phyloP scores from a whole-genome alignment of 331 rosid genomes.

The Cucumis variabilis region DNA sequence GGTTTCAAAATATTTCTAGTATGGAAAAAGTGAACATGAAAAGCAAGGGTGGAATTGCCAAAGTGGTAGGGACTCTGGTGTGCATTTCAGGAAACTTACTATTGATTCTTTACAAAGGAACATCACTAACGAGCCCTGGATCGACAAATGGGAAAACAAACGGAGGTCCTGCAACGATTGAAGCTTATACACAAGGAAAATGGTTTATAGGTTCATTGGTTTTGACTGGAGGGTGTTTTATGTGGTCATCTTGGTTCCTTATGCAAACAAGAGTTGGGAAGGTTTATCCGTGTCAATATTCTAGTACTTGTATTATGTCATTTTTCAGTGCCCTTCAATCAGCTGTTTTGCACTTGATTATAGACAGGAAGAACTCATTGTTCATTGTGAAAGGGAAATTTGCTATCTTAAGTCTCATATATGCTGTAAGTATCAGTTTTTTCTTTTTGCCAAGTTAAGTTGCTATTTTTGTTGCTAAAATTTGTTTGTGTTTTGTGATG shows the following conservation, averaged over 20 bases:
- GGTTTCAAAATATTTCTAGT: slow-evolving; percentile 47
- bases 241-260: slow-evolving; percentile 96
- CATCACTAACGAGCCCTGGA: slow-evolving; percentile 49
- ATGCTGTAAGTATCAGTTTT: slow-evolving; percentile 64
- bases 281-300: slow-evolving; percentile 70
- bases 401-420: slow-evolving; percentile 58
- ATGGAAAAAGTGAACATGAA: slow-evolving; percentile 71
- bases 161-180: slow-evolving; percentile 4
- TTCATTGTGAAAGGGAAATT: slow-evolving; percentile 70
- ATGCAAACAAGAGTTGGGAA: slow-evolving; percentile 74
- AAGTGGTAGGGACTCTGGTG: slow-evolving; percentile 62
- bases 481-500: not conserved
- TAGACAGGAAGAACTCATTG: slow-evolving; percentile 45
- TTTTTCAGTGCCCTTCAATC: slow-evolving; percentile 78
- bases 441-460: not conserved
- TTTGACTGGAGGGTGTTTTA: slow-evolving; percentile 57
- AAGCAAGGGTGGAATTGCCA: slow-evolving; percentile 69
- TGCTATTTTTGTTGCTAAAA: not conserved
- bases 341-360: slow-evolving; percentile 54
- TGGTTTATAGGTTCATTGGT: slow-evolving; percentile 69
- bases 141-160: slow-evolving; percentile 30
- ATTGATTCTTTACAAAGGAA: slow-evolving; percentile 73
- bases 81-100: slow-evolving; percentile 72
- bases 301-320: slow-evolving; percentile 79
- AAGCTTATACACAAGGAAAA: slow-evolving; percentile 44